These are phyloP conservation scores for Cercospora beticola DNA, from an alignment of 2,329 filamentous ascomycete genomes.

Conservation along the genomic window DNA sequence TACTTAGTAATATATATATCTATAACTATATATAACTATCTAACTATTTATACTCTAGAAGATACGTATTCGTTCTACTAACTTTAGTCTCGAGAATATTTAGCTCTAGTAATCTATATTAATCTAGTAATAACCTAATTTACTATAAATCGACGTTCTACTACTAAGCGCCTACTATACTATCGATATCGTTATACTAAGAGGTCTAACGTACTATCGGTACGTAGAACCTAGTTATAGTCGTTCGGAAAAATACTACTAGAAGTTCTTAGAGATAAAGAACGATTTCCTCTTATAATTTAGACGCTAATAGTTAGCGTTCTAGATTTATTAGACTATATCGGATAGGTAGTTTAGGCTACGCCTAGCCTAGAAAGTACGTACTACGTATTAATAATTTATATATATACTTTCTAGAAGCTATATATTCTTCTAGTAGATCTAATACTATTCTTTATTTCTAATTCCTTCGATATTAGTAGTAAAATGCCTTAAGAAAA, in stretches of 20 bases:
- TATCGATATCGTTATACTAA: not conserved
- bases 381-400: not conserved
- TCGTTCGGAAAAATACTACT: not conserved
- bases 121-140: not conserved
- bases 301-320: not conserved
- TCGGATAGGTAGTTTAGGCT: not conserved
- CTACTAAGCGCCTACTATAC: not conserved
- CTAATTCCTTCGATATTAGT: not conserved
- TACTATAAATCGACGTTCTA: not conserved
- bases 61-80: not conserved
- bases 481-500: not conserved
- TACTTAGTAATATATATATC: not conserved
- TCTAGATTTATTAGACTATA: not conserved
- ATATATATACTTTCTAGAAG: not conserved
- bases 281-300: not conserved
- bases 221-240: not conserved
- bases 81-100: not conserved
- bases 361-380: not conserved
- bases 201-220: not conserved
- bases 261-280: not conserved
- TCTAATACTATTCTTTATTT: not conserved
- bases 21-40: not conserved
- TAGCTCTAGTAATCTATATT: not conserved
- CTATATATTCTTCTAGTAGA: not conserved
- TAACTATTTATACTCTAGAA: not conserved